Evolutionary conservation across 148 eudicot genomes (phyloP), one percentile per base, ranked within the genome.

Genomic region (Amaranthus cruentus): DNA sequence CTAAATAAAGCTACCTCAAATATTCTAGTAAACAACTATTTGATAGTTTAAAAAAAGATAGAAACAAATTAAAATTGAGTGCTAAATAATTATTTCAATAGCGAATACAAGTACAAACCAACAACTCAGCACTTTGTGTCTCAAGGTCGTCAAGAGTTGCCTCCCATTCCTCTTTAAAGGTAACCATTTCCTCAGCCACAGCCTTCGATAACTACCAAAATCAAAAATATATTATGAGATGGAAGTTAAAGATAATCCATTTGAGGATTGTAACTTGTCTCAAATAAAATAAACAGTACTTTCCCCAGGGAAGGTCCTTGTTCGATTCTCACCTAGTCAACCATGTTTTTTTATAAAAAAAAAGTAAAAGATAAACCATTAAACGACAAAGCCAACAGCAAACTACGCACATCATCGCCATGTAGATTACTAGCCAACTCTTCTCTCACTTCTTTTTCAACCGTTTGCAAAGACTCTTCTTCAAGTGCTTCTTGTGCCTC

Each of bases 401-500:
- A 64, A 69, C 64, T 77, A 82, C 85, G 73, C 58, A 96, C 99
- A 58, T 85, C 90, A 51, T 87, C 92, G 64, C 96, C 97, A 28
- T 76, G 70, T 64, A 87, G 82, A 63, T 84, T 85, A 77, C 82
- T 88, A 28, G 82, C 82, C 80, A 96, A 76, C 81, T 96, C 99
- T 74, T 83, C 87, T 81, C 96, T 85, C 73, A 96, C 99, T 73
- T 92, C 97, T 78, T 68, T 81, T 82, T 96, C 91, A 76, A 96
- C 90, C 77, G 85, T 87, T 62, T 83, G 88, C 75, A 96, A 72
- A 46, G 99, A 86, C 82, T 96, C 99, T 58, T 84, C 87, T 84
- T 96, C 99, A 9, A 96, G 89, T n/a, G 99, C 79, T 77, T 96
- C 99, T 82, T 96, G 99, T 12, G 96, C 99, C 84, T 96, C 99